Evolutionary conservation across 2,329 filamentous ascomycete genomes (phyloP), one percentile per base, ranked within the genome.

Genomic region (Ophiocordyceps camponoti-leonardi): DNA sequence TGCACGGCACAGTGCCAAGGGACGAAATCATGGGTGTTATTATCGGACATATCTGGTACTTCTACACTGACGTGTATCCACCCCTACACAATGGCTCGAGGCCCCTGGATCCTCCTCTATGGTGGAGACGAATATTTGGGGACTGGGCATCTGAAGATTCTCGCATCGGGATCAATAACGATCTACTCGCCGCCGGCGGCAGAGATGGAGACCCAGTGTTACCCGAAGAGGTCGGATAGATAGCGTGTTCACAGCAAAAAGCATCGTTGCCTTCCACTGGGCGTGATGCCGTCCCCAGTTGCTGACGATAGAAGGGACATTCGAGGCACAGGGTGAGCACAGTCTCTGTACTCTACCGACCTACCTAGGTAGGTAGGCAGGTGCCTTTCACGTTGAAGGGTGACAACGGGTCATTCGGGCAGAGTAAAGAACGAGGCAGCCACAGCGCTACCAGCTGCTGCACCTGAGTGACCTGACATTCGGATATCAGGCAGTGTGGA

Each of bases 31-130:
- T 93, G 67, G 92, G 92, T 4, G 86, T 95, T 16, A 79, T 92
- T 11, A 88, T 96, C 37, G 92, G 92, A 11, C 92, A 98, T 64
- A 73, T 96, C 39, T 96, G 88, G 83, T 98, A 96, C 63, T 98
- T 95, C 67, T 95, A 96, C 63, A 85, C 81, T 48, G 92, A 98
- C 61, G 88, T 98, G 16, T 98, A 94, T 62, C 92, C 92, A 4
- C 84, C 87, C 3, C 74, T 95, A 41, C 85, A 95, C 63, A 79
- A 83, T 50, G 86, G 86, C 18, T 81, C 83, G 44, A 75, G 85
- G 46, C 92, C 92, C 1, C 71, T 98, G 43, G 90, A 94, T 55
- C 90, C 92, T 35, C 92, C 92, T 0, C 67, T 68, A 48, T 95
- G 86, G 81, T 98, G 90, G 90, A 75, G 84, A 47, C 75, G 87